Evolutionary conservation across 805 yeast genomes (phyloP).

Genomic region (Nakazawaea pomicola): DNA sequence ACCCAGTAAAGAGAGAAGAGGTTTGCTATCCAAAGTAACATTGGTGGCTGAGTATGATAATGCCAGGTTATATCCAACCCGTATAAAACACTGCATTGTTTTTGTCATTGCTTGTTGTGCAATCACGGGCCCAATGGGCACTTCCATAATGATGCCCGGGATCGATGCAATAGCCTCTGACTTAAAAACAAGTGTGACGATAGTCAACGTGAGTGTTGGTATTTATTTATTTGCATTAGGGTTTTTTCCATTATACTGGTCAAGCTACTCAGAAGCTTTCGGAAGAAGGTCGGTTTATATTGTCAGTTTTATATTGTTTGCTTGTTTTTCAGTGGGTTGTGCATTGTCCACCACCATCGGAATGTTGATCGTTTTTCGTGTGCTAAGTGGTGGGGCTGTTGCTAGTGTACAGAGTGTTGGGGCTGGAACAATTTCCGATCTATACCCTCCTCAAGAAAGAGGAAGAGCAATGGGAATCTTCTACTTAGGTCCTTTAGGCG

Average conservation of each 20-base stretch:
- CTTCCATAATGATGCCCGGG: slow-evolving; percentile 79
- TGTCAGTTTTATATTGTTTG: slow-evolving; percentile 56
- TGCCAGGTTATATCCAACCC: slow-evolving; percentile 55
- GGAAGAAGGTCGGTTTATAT: slow-evolving; percentile 77
- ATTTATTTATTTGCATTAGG: slow-evolving; percentile 71
- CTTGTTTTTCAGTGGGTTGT: slow-evolving; percentile 68
- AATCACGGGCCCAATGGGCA: slow-evolving; percentile 84
- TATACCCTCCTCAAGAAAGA: slow-evolving; percentile 60
- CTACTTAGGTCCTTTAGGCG: slow-evolving; percentile 76
- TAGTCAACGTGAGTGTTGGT: slow-evolving; percentile 78
- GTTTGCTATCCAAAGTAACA: slow-evolving; percentile 46
- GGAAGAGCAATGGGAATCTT: slow-evolving; percentile 78
- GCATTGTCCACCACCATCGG: slow-evolving; percentile 59
- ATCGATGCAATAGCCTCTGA: slow-evolving; percentile 51
- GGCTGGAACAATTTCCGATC: slow-evolving; percentile 81
- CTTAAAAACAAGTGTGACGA: slow-evolving; percentile 49
- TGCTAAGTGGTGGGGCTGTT: slow-evolving; percentile 73
- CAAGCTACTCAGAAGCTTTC: slow-evolving; percentile 65
- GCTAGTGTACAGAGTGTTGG: slow-evolving; percentile 88
- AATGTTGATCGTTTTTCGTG: slow-evolving; percentile 62
- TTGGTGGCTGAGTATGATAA: slow-evolving; percentile 69
- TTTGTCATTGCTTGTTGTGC: slow-evolving; percentile 69
- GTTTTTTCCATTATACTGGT: slow-evolving; percentile 87
- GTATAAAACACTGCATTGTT: slow-evolving; percentile 50
- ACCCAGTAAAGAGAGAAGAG: slow-evolving; percentile 45